Evolutionary conservation across 129 eudicot genomes (phyloP), one percentile per base, ranked within the genome.

Genomic region (Dittrichia graveolens): DNA sequence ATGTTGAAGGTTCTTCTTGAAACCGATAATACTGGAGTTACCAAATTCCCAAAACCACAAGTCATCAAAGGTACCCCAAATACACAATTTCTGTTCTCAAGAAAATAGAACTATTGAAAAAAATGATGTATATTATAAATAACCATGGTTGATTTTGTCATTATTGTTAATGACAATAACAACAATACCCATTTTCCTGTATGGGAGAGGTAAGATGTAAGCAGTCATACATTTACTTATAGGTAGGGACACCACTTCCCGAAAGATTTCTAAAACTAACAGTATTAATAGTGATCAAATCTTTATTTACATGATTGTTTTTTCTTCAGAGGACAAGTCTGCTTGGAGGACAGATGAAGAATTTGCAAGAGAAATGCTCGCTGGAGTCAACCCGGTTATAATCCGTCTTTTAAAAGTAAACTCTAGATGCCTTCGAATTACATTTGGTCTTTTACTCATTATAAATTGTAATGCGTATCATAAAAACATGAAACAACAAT

Each of bases 261-360:
- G 31, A 24, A 24, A 24, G 2, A 24, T 24, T 24, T 24, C 31
- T 24, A 24, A 24, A 24, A 24, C 31, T 3, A 11, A 43, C 0
- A 5, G 7, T 43, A 75, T 0, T 11, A 7, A 12, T 65, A 24
- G 13, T 24, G 41, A 58, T 4, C 7, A 69, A 59, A 53, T 14
- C 31, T 24, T 24, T 24, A 0, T 24, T 59, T 12, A 7, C 3
- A 3, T 67, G 48, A 13, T 53, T 57, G 40, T 14, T 37, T 2
- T 68, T 19, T 56, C 34, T 4, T 5, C 78, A 89, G 91, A 62
- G 79, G 79, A 89, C 65, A 80, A 76, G 65, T 61, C 83, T 13
- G 91, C 89, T 7, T 86, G 92, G 89, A 81, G 82, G 53, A 75
- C 83, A 2, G 92, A 89, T 47, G 83, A 82, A 57, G 96, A 89